Base-by-base conservation (phyloP, 805 yeast genomes). In the Clavispora carvajalis region DNA sequence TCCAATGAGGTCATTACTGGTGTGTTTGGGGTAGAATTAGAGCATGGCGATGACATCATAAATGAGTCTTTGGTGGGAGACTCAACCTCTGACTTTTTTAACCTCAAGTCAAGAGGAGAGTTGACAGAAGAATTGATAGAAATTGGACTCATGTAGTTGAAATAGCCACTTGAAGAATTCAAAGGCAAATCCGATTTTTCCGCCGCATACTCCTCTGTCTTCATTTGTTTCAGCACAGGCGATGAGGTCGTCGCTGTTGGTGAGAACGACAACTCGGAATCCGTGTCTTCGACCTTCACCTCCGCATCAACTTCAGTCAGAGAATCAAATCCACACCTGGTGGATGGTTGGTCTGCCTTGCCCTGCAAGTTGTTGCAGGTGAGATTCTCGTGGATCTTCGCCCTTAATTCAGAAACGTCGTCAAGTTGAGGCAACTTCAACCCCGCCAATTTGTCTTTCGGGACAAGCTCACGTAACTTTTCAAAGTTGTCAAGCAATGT, bases 81-180 rank as follows among this genome's bases (percentile, higher is more conserved):
- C 4, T 22, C 36, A 4, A 15, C 7, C 28, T 33, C 36, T 12
- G 36, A 19, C 28, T 45, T 41, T 36, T 54, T 53, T 40, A 65
- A 55, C 21, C 67, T 63, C 47, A 67, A 61, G 46, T 67, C 66
- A 34, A 64, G 54, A 13, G 73, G 72, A 3, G 71, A 64, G 49
- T 58, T 62, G 24, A 56, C 49, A 9, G 72, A 68, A 1, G 69
- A 63, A 47, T 63, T 59, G 38, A 67, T 65, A 33, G 71, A 66
- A 22, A 67, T 64, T 15, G 74, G 74, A n/a, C 71, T 65, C 40
- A 67, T 57, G 47, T 66, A 68, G 55, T 61, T 64, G 49, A 52
- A 62, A 48, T 53, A 60, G 22, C 45, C 37, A n/a, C 40, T 28
- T 12, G 44, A 18, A 17, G 46, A 43, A 13, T 39, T 40, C 7